Conservation (phyloP, 1,284 basidiomycete genomes). For the Mycena citricolor region DNA sequence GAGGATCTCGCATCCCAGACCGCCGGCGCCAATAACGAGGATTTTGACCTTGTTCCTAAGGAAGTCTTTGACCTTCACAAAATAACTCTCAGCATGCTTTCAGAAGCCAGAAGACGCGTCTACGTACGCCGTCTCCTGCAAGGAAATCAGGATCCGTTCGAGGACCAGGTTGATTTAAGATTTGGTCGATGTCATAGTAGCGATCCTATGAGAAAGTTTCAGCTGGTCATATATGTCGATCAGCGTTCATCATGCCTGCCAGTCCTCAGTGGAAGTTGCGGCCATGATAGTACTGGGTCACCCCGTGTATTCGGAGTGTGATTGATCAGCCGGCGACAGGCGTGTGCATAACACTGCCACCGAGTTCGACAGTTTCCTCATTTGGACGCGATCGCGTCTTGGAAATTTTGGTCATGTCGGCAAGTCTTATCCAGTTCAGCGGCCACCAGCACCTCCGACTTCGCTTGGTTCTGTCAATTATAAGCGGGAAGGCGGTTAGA, state of each 20-base stretch:
- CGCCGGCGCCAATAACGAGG: conserved; percentile 95
- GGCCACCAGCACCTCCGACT: conserved; percentile 86
- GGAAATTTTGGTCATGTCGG: conserved; percentile 37
- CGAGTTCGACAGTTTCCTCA: no score
- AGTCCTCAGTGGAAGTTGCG: conserved; percentile 16
- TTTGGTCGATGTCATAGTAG: conserved; percentile 78
- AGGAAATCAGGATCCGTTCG: conserved; percentile 75
- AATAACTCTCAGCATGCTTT: conserved; percentile 24
- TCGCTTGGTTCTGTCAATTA: conserved; percentile 83
- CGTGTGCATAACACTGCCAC: no score
- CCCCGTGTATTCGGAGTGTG: no score
- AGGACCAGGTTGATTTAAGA: conserved; percentile 79
- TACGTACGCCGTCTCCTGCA: conserved; percentile 68
- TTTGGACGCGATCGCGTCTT: conserved; percentile 3
- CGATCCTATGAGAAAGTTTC: conserved; percentile 48
- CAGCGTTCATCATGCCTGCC: conserved; percentile 20
- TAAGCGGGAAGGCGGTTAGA: conserved; percentile 84
- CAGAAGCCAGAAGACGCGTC: conserved; percentile 14
- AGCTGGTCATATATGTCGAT: no score
- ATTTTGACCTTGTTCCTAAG: conserved; percentile 86
- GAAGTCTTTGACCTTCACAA: conserved; percentile 79
- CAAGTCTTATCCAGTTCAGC: conserved; percentile 55
- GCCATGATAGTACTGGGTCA: conserved; percentile 1
- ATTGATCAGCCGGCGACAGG: no score
- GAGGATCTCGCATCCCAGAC: conserved; percentile 92